phyloP scores from a whole-genome alignment of 306 rosid genomes.

The Oemleria cerasiformis region DNA sequence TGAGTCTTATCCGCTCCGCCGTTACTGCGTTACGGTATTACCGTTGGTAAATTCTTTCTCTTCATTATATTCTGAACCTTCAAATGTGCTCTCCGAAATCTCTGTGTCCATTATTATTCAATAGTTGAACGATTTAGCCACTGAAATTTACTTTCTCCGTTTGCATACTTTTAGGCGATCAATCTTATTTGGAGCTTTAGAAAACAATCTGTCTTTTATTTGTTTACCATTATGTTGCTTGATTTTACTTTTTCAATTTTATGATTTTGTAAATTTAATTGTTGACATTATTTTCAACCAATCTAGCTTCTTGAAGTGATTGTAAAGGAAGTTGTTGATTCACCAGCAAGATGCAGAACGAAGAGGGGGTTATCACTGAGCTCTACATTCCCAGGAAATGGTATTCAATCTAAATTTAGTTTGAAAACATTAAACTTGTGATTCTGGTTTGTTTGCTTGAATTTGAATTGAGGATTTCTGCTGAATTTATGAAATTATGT shows the following conservation, averaged over 20 bases:
- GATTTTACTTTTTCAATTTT: no score
- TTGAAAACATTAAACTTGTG: background rate
- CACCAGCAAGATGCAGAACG: conserved; percentile 40
- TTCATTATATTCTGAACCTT: background rate
- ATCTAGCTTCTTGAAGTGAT: no score
- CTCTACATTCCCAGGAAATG: conserved; percentile 50
- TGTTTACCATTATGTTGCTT: no score
- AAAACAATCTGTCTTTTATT: no score
- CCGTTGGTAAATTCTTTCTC: background rate
- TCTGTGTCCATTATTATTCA: background rate
- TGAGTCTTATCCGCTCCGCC: background rate
- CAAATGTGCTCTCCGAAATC: background rate
- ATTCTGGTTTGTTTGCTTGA: background rate
- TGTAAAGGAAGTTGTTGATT: background rate
- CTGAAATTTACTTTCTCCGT: background rate
- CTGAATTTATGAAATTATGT: background rate
- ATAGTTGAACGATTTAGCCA: background rate
- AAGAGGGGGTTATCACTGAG: conserved; percentile 42
- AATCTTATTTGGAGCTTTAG: background rate
- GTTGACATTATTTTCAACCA: no score
- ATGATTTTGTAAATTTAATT: no score
- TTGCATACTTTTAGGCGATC: background rate
- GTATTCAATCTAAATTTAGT: background rate
- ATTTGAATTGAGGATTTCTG: background rate
- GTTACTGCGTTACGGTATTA: background rate